These are phyloP conservation scores for Exophiala bonariae DNA, from an alignment of 2,329 filamentous ascomycete species.

Conservation along the genomic window DNA sequence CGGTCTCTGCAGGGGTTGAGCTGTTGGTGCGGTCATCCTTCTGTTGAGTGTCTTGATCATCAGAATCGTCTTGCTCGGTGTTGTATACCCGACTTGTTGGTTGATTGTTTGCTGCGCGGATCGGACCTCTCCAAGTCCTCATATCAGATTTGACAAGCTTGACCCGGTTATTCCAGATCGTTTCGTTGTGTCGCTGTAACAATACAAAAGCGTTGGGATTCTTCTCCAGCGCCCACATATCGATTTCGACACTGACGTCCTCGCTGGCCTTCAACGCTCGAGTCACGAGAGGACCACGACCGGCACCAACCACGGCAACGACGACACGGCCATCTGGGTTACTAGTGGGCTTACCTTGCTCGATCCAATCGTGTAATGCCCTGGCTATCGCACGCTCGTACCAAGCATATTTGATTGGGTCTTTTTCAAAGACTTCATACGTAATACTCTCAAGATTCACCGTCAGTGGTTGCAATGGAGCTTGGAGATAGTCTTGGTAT, in stretches of 20 bases:
- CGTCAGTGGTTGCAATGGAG: slow-evolving; percentile 87
- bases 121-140: slow-evolving; percentile 89
- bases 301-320: slow-evolving; percentile 89
- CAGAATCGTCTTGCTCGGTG: slow-evolving; percentile 29
- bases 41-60: slow-evolving; percentile 33
- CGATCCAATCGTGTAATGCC: slow-evolving; percentile 77
- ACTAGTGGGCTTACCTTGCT: slow-evolving; percentile 71
- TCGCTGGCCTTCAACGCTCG: slow-evolving; percentile 79
- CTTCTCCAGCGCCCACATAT: slow-evolving; percentile 91
- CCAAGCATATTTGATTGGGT: slow-evolving; percentile 96
- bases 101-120: slow-evolving; percentile 13
- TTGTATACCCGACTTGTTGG: slow-evolving; percentile 26
- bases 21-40: slow-evolving; percentile 29
- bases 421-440: slow-evolving; percentile 97
- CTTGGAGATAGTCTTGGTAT: slow-evolving; percentile 93
- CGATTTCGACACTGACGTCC: slow-evolving; percentile 72
- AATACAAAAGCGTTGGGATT: slow-evolving; percentile 97
- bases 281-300: slow-evolving; percentile 87
- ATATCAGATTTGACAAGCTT: slow-evolving; percentile 95
- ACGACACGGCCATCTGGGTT: slow-evolving; percentile 71
- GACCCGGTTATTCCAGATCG: slow-evolving; percentile 76
- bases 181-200: slow-evolving; percentile 80
- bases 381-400: slow-evolving; percentile 83
- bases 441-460: slow-evolving; percentile 97
- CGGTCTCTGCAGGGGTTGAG: slow-evolving; percentile 38